Conservation (phyloP, 495 filamentous ascomycete species). For the Talaromyces wortmannii region DNA sequence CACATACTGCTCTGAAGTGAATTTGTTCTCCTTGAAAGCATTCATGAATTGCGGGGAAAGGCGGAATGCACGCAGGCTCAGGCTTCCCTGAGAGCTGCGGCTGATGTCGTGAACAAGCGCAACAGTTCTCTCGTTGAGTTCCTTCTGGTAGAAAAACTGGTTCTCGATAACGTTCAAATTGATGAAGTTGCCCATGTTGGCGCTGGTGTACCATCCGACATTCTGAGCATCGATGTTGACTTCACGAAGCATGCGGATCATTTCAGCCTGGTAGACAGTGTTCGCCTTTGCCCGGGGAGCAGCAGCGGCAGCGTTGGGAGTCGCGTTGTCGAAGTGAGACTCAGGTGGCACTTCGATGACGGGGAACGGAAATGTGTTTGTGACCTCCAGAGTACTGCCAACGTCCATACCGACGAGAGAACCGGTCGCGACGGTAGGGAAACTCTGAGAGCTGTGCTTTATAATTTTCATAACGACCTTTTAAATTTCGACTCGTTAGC, state of each 20-base stretch:
- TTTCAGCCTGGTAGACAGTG: slow-evolving; percentile 84
- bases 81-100: slow-evolving; percentile 82
- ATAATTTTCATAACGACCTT: slow-evolving; percentile 96
- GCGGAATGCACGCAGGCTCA: slow-evolving; percentile 86
- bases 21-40: slow-evolving; percentile 93
- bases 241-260: slow-evolving; percentile 92
- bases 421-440: slow-evolving; percentile 85
- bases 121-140: slow-evolving; percentile 86
- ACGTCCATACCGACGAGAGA: slow-evolving; percentile 91
- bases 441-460: slow-evolving; percentile 80
- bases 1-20: slow-evolving; percentile 84
- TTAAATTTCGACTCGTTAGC: background rate
- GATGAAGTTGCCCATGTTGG: slow-evolving; percentile 97
- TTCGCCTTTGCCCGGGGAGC: slow-evolving; percentile 91
- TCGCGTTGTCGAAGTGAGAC: slow-evolving; percentile 69
- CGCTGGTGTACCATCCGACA: slow-evolving; percentile 97
- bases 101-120: slow-evolving; percentile 92
- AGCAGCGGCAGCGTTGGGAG: slow-evolving; percentile 72
- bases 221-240: slow-evolving; percentile 98
- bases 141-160: slow-evolving; percentile 93
- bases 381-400: slow-evolving; percentile 77
- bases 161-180: slow-evolving; percentile 95
- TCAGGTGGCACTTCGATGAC: slow-evolving; percentile 71
- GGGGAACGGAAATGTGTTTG: slow-evolving; percentile 92
- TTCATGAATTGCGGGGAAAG: slow-evolving; percentile 85